Evolutionary conservation across 1,284 basidiomycete species (phyloP).

Genomic region (Leccinum subspadiceum): DNA sequence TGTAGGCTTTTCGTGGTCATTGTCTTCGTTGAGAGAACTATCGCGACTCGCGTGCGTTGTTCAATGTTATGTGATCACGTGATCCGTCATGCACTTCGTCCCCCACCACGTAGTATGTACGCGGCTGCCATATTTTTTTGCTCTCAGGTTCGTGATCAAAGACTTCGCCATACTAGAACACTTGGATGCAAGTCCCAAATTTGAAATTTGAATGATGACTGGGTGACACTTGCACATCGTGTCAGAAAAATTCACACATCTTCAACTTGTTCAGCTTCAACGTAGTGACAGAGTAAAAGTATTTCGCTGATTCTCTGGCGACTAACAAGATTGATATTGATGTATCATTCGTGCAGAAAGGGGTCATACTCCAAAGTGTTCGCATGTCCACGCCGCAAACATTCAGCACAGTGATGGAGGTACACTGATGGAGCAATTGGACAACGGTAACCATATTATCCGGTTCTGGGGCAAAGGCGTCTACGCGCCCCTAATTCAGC

Average conservation of each 20-base stretch:
- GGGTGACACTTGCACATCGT: not conserved
- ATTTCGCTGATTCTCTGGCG: not conserved
- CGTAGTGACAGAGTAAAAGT: not conserved
- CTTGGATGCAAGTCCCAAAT: too few species aligned
- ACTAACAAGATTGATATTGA: not conserved
- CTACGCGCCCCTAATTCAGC: not conserved
- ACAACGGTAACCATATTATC: not conserved
- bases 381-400: not conserved
- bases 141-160: too few species aligned
- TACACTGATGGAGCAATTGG: not conserved
- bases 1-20: slow-evolving; percentile 18
- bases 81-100: not conserved
- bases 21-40: not conserved
- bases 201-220: too few species aligned
- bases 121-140: too few species aligned
- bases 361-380: not conserved
- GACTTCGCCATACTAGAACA: too few species aligned
- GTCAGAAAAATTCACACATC: not conserved
- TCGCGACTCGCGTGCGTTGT: not conserved
- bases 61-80: not conserved
- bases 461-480: not conserved
- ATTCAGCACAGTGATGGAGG: not conserved
- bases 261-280: not conserved
- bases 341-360: not conserved
- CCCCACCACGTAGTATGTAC: too few species aligned